Evolutionary conservation across 108 stramenopile genomes (phyloP), one percentile per base, ranked within the genome.

Genomic region (Nannochloropsis granulata): DNA sequence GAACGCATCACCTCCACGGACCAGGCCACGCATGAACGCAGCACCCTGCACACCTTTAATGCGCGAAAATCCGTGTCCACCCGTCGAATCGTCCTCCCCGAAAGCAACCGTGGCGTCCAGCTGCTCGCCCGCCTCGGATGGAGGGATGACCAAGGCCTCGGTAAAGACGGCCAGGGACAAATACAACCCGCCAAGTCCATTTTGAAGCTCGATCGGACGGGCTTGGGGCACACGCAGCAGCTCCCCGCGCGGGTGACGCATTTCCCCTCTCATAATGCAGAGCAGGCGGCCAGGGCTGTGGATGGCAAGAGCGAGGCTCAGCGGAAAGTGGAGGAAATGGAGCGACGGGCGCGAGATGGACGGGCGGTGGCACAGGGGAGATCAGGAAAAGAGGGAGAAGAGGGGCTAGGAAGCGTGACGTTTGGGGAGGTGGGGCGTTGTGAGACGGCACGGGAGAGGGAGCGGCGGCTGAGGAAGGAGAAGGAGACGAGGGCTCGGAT

Each of bases 41-140:
- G 56, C 10, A 71, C 56, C 56, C 56, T 71, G 16, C 56, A 71
- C 56, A 71, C 56, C 5, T 71, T 71, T 10, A 71, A 71, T 3
- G 56, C 56, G 7, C 16, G 10, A n/a, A 71, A 71, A 71, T n/a
- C 21, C 0, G 56, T 11, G 16, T 71, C 56, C n/a, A n/a, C 7
- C 11, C 56, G 56, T 71, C 56, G 56, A 2, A 71, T 71, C 56
- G n/a, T 71, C 8, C 56, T 71, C n/a, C 56, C 56, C 16, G 86
- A 86, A 71, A 86, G 86, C 83, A 86, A 86, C 82, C 44, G 42
- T 14, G 86, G 86, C n/a, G 81, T 86, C 21, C 86, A 86, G 79
- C 26, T 86, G 78, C 82, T 86, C 78, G 79, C 71, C n/a, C 43
- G 83, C n/a, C 82, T 86, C 82, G 86, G 86, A 34, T 86, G 86